phyloP scores from a whole-genome alignment of 2,329 filamentous ascomycete genomes.

The Ophiosphaerella herpotricha region DNA sequence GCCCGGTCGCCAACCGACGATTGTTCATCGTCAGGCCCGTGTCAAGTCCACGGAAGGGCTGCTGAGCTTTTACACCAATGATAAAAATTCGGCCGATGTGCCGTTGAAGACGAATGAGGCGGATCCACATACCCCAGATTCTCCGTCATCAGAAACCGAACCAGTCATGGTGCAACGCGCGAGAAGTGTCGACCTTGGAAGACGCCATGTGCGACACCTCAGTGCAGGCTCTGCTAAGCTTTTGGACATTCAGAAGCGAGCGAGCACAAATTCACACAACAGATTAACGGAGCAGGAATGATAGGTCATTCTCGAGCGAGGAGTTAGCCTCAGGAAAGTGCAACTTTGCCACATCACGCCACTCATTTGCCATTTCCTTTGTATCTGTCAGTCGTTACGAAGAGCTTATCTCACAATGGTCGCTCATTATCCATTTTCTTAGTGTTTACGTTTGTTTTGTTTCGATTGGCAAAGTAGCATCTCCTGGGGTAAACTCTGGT shows the following conservation, averaged over 20 bases:
- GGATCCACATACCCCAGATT: conserved; percentile 32
- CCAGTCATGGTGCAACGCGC: conserved; percentile 62
- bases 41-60: conserved; percentile 67
- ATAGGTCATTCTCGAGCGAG: conserved; percentile 17
- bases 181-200: conserved; percentile 70
- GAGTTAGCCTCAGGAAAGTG: conserved; percentile 18
- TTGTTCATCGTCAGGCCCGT: conserved; percentile 65
- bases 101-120: conserved; percentile 37
- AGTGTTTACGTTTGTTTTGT: conserved; percentile 13
- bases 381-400: conserved; percentile 37
- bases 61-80: conserved; percentile 56
- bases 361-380: conserved; percentile 45
- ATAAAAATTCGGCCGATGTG: conserved; percentile 29
- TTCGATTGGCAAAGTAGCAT: conserved; percentile 27
- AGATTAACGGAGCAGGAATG: conserved; percentile 27
- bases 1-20: conserved; percentile 62
- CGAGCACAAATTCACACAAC: conserved; percentile 35
- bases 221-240: conserved; percentile 79
- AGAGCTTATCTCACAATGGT: conserved; percentile 21
- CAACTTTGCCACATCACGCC: conserved; percentile 39
- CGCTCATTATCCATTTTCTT: conserved; percentile 37
- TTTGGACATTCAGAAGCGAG: conserved; percentile 62
- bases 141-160: conserved; percentile 29
- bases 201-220: conserved; percentile 69
- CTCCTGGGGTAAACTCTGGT: conserved; percentile 5